Conservation (phyloP, 495 filamentous ascomycete genomes). For the Physcia stellaris region DNA sequence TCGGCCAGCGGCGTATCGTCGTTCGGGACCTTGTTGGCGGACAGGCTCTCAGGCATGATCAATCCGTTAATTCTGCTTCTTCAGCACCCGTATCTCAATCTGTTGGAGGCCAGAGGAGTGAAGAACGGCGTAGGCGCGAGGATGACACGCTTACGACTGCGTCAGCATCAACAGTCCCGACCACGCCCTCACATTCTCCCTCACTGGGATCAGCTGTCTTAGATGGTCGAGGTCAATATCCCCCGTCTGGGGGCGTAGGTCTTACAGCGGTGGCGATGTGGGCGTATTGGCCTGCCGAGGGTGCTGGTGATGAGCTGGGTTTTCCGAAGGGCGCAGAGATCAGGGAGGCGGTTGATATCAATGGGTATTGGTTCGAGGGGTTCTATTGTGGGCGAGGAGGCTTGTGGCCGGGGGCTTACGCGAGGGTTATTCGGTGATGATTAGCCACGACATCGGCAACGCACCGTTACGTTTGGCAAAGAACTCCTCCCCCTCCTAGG, state of each 20-base stretch:
- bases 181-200: background rate
- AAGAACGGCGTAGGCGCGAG: constrained; percentile 39
- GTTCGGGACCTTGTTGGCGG: constrained; percentile 64
- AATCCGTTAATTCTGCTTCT: constrained; percentile 20
- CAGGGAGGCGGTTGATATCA: constrained; percentile 64
- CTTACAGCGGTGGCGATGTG: constrained; percentile 48
- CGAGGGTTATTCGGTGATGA: constrained; percentile 24
- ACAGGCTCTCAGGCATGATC: constrained; percentile 40
- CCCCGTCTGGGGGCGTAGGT: constrained; percentile 57
- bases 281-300: constrained; percentile 56
- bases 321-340: constrained; percentile 78
- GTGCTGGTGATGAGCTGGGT: constrained; percentile 54
- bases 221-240: constrained; percentile 44
- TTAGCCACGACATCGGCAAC: no score
- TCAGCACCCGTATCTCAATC: no score
- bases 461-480: no score
- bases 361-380: constrained; percentile 77
- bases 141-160: constrained; percentile 20
- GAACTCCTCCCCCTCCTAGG: no score
- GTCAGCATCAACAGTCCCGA: background rate
- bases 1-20: constrained; percentile 42
- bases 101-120: constrained; percentile 17
- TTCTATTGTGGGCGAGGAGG: constrained; percentile 63
- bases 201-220: constrained; percentile 2
- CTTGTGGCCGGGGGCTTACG: constrained; percentile 64